These are phyloP conservation scores for Fusarium sp. DNA, from an alignment of 2,329 filamentous ascomycete genomes.

Conservation along the genomic window DNA sequence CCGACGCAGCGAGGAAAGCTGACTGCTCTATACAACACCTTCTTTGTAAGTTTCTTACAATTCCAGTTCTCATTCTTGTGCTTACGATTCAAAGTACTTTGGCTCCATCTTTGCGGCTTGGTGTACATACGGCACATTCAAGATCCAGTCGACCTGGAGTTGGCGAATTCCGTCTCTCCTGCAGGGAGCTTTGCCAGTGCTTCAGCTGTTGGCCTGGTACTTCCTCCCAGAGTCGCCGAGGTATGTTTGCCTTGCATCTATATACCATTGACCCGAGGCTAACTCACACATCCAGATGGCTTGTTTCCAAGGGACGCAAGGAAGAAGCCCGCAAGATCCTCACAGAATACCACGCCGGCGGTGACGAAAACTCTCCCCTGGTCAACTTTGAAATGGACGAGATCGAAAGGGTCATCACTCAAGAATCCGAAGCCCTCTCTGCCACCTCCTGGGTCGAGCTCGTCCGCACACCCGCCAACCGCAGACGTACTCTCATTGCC, in stretches of 20 bases:
- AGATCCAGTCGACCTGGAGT: constrained; percentile 11
- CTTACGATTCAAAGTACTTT: constrained; percentile 19
- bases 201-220: not conserved
- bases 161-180: constrained; percentile 21
- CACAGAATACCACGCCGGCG: not conserved
- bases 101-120: constrained; percentile 18
- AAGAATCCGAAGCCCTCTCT: not conserved
- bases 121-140: constrained; percentile 13
- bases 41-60: not conserved
- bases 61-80: not conserved
- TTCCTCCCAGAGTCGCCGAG: not conserved
- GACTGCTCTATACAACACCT: not conserved
- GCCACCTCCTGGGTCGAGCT: not conserved
- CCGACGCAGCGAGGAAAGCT: not conserved
- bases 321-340: not conserved
- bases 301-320: not conserved
- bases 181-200: constrained; percentile 3
- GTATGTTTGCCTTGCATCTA: not conserved
- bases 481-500: not conserved
- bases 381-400: not conserved
- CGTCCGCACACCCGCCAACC: not conserved
- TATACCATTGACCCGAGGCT: not conserved
- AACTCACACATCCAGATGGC: not conserved
- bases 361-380: not conserved
- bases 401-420: not conserved